These are phyloP conservation scores for Plicaturopsis crispa DNA, from an alignment of 768 basidiomycete genomes.

Conservation along the genomic window DNA sequence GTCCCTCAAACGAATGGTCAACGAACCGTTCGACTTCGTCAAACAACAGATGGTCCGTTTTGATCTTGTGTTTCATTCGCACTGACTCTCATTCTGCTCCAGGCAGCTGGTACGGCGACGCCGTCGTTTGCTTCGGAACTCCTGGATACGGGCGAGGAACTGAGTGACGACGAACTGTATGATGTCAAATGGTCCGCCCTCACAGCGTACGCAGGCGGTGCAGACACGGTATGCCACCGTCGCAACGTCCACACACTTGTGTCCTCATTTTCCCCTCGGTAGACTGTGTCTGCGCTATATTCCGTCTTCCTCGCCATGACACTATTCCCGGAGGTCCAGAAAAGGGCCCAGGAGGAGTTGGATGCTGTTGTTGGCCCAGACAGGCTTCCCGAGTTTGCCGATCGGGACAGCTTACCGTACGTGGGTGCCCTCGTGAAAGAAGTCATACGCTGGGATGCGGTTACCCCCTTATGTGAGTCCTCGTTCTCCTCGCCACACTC, in stretches of 20 bases:
- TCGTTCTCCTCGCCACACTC: neutral
- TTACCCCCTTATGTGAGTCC: constrained; percentile 8
- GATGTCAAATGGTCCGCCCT: constrained; percentile 13
- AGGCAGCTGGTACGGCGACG: constrained; percentile 9
- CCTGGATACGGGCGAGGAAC: constrained; percentile 4
- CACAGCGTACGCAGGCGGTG: constrained; percentile 11
- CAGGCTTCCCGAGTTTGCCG: constrained; percentile 11
- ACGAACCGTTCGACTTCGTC: constrained; percentile 29
- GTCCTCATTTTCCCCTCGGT: neutral
- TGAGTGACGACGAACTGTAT: constrained; percentile 9
- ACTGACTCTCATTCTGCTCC: neutral
- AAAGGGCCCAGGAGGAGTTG: constrained; percentile 13
- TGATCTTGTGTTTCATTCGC: neutral
- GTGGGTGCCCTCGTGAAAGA: constrained; percentile 13
- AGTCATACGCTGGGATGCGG: constrained; percentile 9
- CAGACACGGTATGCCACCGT: constrained; percentile 14
- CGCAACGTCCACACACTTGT: neutral
- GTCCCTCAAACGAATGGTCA: constrained; percentile 22
- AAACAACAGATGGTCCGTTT: constrained; percentile 24
- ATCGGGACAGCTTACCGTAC: constrained; percentile 10
- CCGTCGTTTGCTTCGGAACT: constrained; percentile 9
- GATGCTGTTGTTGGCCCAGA: constrained; percentile 13
- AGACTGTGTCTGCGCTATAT: constrained; percentile 10
- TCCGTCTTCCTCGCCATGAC: constrained; percentile 11
- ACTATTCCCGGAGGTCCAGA: constrained; percentile 11